Evolutionary conservation across 495 filamentous ascomycete genomes (phyloP), one percentile per base, ranked within the genome.

Genomic region (Lichina pygmaea): DNA sequence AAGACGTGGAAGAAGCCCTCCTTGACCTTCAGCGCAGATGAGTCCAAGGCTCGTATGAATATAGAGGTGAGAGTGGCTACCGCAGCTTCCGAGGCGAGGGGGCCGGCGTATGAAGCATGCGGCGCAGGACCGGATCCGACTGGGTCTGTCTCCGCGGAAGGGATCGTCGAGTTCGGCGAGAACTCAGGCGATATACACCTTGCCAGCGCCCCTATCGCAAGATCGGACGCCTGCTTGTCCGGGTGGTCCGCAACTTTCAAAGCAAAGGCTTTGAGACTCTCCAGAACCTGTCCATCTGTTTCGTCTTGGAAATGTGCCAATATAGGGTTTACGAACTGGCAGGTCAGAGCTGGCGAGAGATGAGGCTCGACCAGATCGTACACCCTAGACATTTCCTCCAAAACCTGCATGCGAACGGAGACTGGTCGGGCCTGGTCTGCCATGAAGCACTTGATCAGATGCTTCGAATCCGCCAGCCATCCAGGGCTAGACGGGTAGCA

Each of bases 401-500:
- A 46, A 8, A 58, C 39, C n/a, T 48, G 48, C 7, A 86, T 61
- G 12, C 84, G 76, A 46, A 83, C 70, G 37, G 73, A 65, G 1
- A 75, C 67, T 24, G 73, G 65, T 42, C 82, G 73, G 44, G 55
- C 65, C 10, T 62, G 66, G 50, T 78, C 67, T 34, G 66, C 68
- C 44, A 86, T 70, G 50, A 93, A 77, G 9, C 68, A 64, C 30
- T 70, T 62, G 43, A 84, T 61, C 2, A 89, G 60, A 7, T 66
- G 60, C 24, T 58, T 66, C 24, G 75, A 68, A 49, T 81, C 75
- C 6, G 60, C 59, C 33, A 76, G 62, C 77, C 81, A 93, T 8
- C 68, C 56, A 11, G 61, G 55, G 53, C 74, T 73, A 6, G 75
- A 81, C 24, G 81, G 83, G 47, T 73, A 77, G 49, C 78, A 81